Percentiles rank a stretch among this genome's conserved stretches.
These are phyloP conservation scores for Ogataea ganodermae DNA, from an alignment of 805 yeast species.

Conservation along the genomic window DNA sequence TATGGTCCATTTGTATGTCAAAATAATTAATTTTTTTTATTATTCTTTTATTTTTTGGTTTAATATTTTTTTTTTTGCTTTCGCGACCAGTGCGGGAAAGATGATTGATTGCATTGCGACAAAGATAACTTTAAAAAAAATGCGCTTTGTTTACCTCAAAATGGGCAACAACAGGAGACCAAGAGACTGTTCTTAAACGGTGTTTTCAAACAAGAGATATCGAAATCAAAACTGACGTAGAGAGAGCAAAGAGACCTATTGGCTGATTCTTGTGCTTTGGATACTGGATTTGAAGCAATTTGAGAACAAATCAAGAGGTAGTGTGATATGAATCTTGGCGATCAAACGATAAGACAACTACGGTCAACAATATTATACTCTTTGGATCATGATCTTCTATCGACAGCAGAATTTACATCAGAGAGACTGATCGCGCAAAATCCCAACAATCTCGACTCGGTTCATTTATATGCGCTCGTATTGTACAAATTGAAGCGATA, in stretches of 20 bases:
- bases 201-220: not conserved
- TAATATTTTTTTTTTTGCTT: no score
- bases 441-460: conserved; percentile 56
- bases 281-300: not conserved
- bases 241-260: not conserved
- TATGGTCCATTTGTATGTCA: not conserved
- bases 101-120: not conserved
- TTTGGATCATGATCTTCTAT: conserved; percentile 65
- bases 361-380: conserved; percentile 66
- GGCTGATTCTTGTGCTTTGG: not conserved
- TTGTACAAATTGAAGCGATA: conserved; percentile 58
- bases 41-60: not conserved
- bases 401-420: conserved; percentile 83
- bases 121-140: conserved; percentile 6
- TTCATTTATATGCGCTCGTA: conserved; percentile 70
- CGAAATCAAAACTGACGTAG: not conserved
- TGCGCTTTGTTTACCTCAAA: conserved; percentile 17
- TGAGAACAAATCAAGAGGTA: not conserved
- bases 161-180: not conserved
- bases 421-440: conserved; percentile 75
- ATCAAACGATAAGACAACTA: conserved; percentile 39
- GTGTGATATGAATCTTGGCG: conserved; percentile 25
- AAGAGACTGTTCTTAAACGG: not conserved
- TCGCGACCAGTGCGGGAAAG: conserved; percentile 6
- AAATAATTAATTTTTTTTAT: no score